Evolutionary conservation across 345 rosid species (phyloP).

Genomic region (Conringia planisiliqua): DNA sequence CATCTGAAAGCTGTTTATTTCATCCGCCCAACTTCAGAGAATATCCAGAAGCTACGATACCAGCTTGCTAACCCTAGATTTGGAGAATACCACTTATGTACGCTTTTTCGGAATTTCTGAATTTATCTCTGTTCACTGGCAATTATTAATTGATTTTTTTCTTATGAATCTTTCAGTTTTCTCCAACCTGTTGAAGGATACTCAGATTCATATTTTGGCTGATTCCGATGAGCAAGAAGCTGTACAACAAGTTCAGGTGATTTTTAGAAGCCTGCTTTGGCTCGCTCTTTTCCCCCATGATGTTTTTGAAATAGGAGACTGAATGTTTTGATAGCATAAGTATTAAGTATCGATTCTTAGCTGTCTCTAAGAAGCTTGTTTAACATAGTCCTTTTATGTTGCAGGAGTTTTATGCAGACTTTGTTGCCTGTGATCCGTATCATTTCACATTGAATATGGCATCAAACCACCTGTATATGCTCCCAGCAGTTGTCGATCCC

Average conservation of each 20-base stretch:
- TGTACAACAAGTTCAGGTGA: slow-evolving; percentile 96
- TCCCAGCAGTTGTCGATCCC: slow-evolving; percentile 97
- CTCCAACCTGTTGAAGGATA: slow-evolving; percentile 94
- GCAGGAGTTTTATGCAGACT: slow-evolving; percentile 98
- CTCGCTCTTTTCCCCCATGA: not conserved
- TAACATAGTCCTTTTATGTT: slow-evolving; percentile 23
- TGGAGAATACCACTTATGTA: slow-evolving; percentile 91
- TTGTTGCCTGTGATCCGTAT: slow-evolving; percentile 77
- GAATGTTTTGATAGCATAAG: not conserved
- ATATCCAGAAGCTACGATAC: slow-evolving; percentile 74
- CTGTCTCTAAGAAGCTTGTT: not conserved
- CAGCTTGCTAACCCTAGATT: slow-evolving; percentile 86
- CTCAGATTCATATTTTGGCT: slow-evolving; percentile 93
- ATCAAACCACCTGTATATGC: slow-evolving; percentile 80
- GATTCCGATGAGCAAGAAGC: slow-evolving; percentile 98
- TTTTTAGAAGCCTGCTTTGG: not conserved
- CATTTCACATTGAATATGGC: slow-evolving; percentile 87
- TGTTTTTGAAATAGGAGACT: not conserved
- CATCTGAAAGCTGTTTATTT: slow-evolving; percentile 93
- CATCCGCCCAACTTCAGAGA: slow-evolving; percentile 82
- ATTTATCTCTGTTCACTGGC: not conserved
- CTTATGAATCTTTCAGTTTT: slow-evolving; percentile 60
- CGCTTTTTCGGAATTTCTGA: not conserved
- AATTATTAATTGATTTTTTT: not conserved
- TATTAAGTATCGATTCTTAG: not conserved